These are phyloP conservation scores for Cystobasidiaceae sp. DNA, from an alignment of 1,284 basidiomycete genomes.

Conservation along the genomic window DNA sequence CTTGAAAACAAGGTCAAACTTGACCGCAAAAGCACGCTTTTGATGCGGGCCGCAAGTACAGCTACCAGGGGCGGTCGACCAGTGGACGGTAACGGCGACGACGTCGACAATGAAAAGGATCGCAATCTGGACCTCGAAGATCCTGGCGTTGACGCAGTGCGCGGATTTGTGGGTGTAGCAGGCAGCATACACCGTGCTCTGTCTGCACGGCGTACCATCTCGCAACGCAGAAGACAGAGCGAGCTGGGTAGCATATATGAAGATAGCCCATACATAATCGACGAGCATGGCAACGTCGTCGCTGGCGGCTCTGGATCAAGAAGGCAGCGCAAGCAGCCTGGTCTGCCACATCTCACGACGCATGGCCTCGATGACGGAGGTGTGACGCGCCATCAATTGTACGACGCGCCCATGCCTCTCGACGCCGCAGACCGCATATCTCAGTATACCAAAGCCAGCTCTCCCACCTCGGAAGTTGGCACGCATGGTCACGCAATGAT, in stretches of 20 bases:
- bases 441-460: slow-evolving; percentile 42
- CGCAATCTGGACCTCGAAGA: slow-evolving; percentile 57
- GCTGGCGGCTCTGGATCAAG: slow-evolving; percentile 31
- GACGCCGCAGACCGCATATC: slow-evolving; percentile 39
- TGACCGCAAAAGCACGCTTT: slow-evolving; percentile 76
- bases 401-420: slow-evolving; percentile 52
- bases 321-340: slow-evolving; percentile 16
- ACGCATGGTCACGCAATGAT: slow-evolving; percentile 34
- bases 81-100: slow-evolving; percentile 60
- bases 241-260: slow-evolving; percentile 18
- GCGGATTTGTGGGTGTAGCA: slow-evolving; percentile 80
- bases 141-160: slow-evolving; percentile 75
- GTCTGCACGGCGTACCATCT: slow-evolving; percentile 19
- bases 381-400: slow-evolving; percentile 68
- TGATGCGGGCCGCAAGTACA: slow-evolving; percentile 51
- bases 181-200: slow-evolving; percentile 79
- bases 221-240: slow-evolving; percentile 1
- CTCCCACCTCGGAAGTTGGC: background rate
- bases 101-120: slow-evolving; percentile 49
- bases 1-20: slow-evolving; percentile 57
- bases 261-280: slow-evolving; percentile 7
- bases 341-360: slow-evolving; percentile 33
- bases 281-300: slow-evolving; percentile 56
- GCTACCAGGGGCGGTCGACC: slow-evolving; percentile 53
- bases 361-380: slow-evolving; percentile 43